A percentile compares a stretch with the other conserved stretches of the same genome.
These are phyloP conservation scores for Cyclocybe cylindracea DNA, from an alignment of 768 basidiomycete genomes.

Conservation along the genomic window DNA sequence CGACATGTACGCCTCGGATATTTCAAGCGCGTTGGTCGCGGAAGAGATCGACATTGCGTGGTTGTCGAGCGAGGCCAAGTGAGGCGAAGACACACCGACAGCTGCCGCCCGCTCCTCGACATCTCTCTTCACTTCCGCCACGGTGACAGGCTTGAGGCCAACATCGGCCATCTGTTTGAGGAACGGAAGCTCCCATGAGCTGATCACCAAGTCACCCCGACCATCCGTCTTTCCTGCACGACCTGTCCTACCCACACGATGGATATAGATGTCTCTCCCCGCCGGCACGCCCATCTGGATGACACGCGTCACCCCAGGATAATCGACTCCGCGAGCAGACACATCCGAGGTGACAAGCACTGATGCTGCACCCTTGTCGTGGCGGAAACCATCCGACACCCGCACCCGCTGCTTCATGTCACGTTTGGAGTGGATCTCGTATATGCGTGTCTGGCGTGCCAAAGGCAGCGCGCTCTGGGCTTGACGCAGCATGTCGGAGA, in stretches of 20 bases:
- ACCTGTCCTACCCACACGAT: conserved; percentile 85
- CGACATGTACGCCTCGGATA: conserved; percentile 16
- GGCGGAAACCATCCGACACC: conserved; percentile 64
- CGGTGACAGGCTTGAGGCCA: conserved; percentile 63
- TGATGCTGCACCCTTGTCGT: conserved; percentile 42
- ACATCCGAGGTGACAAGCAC: conserved; percentile 87
- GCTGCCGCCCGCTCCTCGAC: conserved; percentile 8
- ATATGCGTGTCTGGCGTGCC: conserved; percentile 51
- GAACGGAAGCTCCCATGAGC: conserved; percentile 79
- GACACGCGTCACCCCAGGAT: conserved; percentile 85
- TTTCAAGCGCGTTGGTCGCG: background rate
- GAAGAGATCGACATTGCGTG: background rate
- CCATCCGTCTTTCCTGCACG: conserved; percentile 58
- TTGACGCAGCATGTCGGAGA: conserved; percentile 59
- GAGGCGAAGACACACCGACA: background rate
- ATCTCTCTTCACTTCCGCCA: conserved; percentile 31
- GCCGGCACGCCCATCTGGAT: conserved; percentile 88
- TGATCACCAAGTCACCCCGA: conserved; percentile 77
- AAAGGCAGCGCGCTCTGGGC: conserved; percentile 52
- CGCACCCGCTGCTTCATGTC: conserved; percentile 56
- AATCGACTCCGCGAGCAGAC: conserved; percentile 87
- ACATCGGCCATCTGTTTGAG: conserved; percentile 62
- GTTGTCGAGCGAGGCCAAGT: background rate
- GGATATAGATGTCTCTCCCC: conserved; percentile 73
- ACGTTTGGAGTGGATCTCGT: conserved; percentile 84